These are phyloP conservation scores for Naganishia antarctica DNA, from an alignment of 768 basidiomycete species.

Conservation along the genomic window DNA sequence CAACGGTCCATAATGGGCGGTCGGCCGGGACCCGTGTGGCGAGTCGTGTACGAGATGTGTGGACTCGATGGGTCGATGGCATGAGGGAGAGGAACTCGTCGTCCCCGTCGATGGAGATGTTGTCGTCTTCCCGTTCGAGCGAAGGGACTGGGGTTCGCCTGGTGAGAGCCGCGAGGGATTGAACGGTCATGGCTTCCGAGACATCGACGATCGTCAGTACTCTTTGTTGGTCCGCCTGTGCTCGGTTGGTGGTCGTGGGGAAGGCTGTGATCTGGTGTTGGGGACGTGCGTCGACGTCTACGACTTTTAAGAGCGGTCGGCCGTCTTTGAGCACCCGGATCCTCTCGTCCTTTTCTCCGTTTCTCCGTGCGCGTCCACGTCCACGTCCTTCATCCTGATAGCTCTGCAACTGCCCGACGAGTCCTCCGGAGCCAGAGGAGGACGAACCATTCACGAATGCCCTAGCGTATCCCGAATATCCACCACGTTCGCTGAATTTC, in stretches of 20 bases:
- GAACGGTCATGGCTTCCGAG: constrained; percentile 1
- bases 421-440: constrained; percentile 16
- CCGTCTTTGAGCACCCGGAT: constrained; percentile 1
- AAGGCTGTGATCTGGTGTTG: not conserved
- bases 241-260: not conserved
- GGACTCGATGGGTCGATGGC: too few species aligned
- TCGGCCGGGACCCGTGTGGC: too few species aligned
- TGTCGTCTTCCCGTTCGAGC: not conserved
- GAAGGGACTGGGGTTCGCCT: too few species aligned
- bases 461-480: not conserved
- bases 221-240: too few species aligned
- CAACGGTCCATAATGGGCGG: not conserved
- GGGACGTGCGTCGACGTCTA: not conserved
- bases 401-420: constrained; percentile 22
- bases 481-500: not conserved
- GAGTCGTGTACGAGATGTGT: too few species aligned
- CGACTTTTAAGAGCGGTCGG: not conserved
- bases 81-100: not conserved
- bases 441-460: constrained; percentile 1
- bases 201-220: constrained; percentile 3
- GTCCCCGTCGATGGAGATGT: not conserved
- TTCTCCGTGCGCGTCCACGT: not conserved
- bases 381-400: not conserved
- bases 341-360: not conserved
- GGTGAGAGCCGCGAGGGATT: constrained; percentile 4